Evolutionary conservation across 2,329 filamentous ascomycete species (phyloP).

Genomic region (Podosphaera leucotricha): DNA sequence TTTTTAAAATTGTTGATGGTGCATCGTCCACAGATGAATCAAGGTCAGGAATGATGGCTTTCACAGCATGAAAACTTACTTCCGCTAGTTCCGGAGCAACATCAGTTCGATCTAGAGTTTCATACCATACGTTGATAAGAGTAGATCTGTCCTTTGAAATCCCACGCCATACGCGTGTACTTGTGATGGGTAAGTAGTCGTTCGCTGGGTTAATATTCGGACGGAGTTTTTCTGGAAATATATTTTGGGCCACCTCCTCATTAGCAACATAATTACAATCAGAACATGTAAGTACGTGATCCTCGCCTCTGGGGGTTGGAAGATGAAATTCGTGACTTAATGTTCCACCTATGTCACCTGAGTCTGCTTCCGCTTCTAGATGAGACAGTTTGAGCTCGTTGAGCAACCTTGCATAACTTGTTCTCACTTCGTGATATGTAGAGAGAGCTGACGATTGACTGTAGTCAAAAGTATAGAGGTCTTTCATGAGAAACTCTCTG

Average conservation of each 20-base stretch:
- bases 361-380: conserved; percentile 68
- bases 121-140: conserved; percentile 41
- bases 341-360: conserved; percentile 85
- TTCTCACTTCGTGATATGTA: conserved; percentile 55
- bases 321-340: conserved; percentile 92
- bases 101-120: not conserved
- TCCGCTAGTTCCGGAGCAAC: conserved; percentile 13
- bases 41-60: conserved; percentile 38
- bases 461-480: conserved; percentile 84
- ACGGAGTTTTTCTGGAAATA: not conserved
- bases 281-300: conserved; percentile 55
- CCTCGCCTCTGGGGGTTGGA: conserved; percentile 56
- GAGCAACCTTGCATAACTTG: conserved; percentile 56
- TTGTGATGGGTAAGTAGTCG: not conserved
- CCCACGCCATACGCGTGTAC: conserved; percentile 29
- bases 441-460: conserved; percentile 42
- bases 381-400: conserved; percentile 64
- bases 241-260: conserved; percentile 49
- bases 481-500: conserved; percentile 93
- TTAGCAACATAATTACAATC: conserved; percentile 60
- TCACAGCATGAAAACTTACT: conserved; percentile 40
- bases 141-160: conserved; percentile 43
- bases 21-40: conserved; percentile 46
- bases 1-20: conserved; percentile 24
- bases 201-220: not conserved